Evolutionary conservation across 192 early-diverging fungal species (phyloP).

Genomic region (Coemansia sp.): DNA sequence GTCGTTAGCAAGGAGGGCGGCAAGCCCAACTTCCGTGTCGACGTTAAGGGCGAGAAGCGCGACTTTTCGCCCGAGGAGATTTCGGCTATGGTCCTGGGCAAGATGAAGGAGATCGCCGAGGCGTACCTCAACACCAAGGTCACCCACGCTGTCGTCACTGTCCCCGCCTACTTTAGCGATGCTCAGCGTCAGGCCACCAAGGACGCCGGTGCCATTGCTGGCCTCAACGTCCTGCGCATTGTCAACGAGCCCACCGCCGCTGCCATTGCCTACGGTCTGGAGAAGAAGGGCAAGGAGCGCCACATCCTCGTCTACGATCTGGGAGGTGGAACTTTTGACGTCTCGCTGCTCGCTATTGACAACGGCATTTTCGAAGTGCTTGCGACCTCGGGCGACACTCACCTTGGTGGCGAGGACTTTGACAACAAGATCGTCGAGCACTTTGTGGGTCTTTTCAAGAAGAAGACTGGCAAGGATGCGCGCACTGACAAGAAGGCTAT

Average conservation of each 20-base stretch:
- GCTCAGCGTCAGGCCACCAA: constrained; percentile 99
- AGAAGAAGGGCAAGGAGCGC: constrained; percentile 93
- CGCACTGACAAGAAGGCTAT: constrained; percentile 86
- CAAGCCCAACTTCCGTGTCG: constrained; percentile 83
- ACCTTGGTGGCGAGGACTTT: constrained; percentile 99
- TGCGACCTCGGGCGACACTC: constrained; percentile 98
- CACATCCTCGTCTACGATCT: constrained; percentile 98
- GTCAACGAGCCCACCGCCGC: constrained; percentile 99
- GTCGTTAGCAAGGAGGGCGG: constrained; percentile 73
- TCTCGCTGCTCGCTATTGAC: constrained; percentile 95
- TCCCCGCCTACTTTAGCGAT: constrained; percentile 99
- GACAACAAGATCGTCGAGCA: constrained; percentile 95
- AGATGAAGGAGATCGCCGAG: constrained; percentile 99
- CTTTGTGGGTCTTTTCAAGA: constrained; percentile 92
- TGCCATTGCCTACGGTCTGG: constrained; percentile 98
- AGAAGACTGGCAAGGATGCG: constrained; percentile 84
- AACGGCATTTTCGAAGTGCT: constrained; percentile 99
- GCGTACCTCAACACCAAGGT: constrained; percentile 76
- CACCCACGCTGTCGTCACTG: constrained; percentile 94
- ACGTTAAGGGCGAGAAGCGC: constrained; percentile 86
- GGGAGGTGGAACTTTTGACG: constrained; percentile 98
- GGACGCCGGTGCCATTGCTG: constrained; percentile 96
- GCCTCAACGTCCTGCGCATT: constrained; percentile 98
- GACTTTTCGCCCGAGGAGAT: constrained; percentile 93
- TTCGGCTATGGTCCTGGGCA: constrained; percentile 97